These are phyloP conservation scores for Jaltomata sinuosa DNA, from an alignment of 257 asterid species.

Conservation along the genomic window DNA sequence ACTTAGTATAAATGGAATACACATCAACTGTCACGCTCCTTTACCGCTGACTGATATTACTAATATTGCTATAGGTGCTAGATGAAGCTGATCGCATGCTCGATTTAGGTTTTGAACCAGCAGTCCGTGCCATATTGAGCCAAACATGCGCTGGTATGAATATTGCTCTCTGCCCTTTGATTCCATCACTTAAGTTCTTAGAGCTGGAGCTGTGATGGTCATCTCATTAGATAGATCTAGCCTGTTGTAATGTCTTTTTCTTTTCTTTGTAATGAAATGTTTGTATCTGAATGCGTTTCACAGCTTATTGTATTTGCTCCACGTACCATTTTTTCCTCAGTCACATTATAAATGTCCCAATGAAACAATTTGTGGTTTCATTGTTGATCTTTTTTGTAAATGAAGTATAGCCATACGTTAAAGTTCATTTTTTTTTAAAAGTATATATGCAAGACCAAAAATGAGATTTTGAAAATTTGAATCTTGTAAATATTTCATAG, in stretches of 20 bases:
- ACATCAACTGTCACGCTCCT: background rate
- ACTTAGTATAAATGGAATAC: background rate
- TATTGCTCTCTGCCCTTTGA: background rate
- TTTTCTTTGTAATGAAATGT: background rate
- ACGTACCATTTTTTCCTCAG: background rate
- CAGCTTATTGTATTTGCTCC: background rate
- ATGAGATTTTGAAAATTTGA: background rate
- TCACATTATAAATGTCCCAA: background rate
- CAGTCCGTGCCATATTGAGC: slow-evolving; percentile 85
- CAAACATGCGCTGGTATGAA: slow-evolving; percentile 75
- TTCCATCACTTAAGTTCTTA: background rate
- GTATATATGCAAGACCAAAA: background rate
- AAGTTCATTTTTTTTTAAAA: background rate
- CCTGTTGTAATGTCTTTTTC: background rate
- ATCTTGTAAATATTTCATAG: background rate
- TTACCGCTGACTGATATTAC: background rate
- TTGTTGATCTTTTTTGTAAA: background rate
- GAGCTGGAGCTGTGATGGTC: background rate
- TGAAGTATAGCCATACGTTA: background rate
- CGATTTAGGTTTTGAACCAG: slow-evolving; percentile 99
- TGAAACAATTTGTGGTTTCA: background rate
- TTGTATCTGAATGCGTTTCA: background rate
- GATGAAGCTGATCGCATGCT: slow-evolving; percentile 99
- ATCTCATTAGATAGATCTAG: background rate
- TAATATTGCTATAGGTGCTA: slow-evolving; percentile 49